phyloP scores from a whole-genome alignment of 2,329 filamentous ascomycete species.

The Chaetomiaceae sp. region DNA sequence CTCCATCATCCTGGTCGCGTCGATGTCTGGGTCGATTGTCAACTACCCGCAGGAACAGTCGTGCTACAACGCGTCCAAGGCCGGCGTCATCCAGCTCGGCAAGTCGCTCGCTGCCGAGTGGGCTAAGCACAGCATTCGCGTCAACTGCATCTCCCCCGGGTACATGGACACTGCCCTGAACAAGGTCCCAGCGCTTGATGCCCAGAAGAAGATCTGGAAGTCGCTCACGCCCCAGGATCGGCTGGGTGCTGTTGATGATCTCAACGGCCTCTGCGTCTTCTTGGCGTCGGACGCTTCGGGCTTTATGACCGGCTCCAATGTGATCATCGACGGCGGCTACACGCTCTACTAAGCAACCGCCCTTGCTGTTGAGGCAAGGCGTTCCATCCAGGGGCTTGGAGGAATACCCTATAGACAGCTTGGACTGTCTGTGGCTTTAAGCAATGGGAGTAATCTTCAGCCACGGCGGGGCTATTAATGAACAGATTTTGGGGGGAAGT shows the following conservation, averaged over 20 bases:
- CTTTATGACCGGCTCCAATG: conserved; percentile 74
- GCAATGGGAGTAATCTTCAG: neutral
- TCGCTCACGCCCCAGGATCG: conserved; percentile 67
- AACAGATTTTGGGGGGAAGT: neutral
- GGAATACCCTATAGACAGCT: conserved; percentile 17
- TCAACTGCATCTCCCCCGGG: conserved; percentile 78
- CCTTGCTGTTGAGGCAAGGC: neutral
- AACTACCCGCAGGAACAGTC: conserved; percentile 81
- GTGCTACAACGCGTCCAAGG: conserved; percentile 81
- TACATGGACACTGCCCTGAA: conserved; percentile 85
- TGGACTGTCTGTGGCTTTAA: conserved; percentile 1
- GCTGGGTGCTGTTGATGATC: conserved; percentile 65
- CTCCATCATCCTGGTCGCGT: conserved; percentile 68
- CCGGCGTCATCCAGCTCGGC: conserved; percentile 69
- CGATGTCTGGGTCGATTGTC: conserved; percentile 77
- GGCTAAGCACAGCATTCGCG: conserved; percentile 73
- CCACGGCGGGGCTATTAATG: neutral
- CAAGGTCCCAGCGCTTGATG: conserved; percentile 69
- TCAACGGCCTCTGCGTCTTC: conserved; percentile 73
- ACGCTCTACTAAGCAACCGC: conserved; percentile 51
- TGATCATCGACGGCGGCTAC: conserved; percentile 66
- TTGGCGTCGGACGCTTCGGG: conserved; percentile 64
- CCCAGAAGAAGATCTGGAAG: conserved; percentile 77
- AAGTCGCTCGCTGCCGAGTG: conserved; percentile 80
- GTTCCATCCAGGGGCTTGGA: conserved; percentile 2